Evolutionary conservation across 2,329 filamentous ascomycete species (phyloP).

Genomic region (Colletotrichum cereale): DNA sequence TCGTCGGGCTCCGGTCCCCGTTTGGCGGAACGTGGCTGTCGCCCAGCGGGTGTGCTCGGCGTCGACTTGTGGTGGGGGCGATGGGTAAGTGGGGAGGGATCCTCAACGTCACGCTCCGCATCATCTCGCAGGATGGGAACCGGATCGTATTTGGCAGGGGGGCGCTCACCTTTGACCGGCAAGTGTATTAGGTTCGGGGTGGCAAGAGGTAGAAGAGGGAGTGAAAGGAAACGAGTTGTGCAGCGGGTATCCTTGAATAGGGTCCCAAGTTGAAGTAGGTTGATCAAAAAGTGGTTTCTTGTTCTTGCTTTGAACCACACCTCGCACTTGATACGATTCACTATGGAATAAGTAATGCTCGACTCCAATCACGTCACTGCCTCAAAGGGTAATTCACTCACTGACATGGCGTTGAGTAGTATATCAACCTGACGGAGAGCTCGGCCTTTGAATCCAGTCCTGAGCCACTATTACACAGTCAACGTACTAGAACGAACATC

Average conservation of each 20-base stretch:
- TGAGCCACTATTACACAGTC: neutral
- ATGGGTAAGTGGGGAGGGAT: constrained; percentile 41
- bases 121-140: constrained; percentile 32
- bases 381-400: neutral
- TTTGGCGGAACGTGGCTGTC: constrained; percentile 33
- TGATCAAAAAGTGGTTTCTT: neutral
- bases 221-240: neutral
- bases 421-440: neutral
- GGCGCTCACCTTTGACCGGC: constrained; percentile 29
- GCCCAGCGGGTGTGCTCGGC: constrained; percentile 25
- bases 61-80: constrained; percentile 33
- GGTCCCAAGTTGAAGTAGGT: neutral
- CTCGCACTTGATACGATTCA: neutral
- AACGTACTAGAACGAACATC: neutral
- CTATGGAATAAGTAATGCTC: neutral
- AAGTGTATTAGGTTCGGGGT: constrained; percentile 18
- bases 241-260: neutral
- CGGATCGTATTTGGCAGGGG: constrained; percentile 36
- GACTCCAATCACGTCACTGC: neutral
- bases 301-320: neutral
- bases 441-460: neutral
- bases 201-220: neutral
- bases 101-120: constrained; percentile 40
- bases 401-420: neutral
- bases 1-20: constrained; percentile 11